Base-by-base conservation (phyloP, 352 stramenopile species). In the Phytopythium cucurbitacearum region DNA sequence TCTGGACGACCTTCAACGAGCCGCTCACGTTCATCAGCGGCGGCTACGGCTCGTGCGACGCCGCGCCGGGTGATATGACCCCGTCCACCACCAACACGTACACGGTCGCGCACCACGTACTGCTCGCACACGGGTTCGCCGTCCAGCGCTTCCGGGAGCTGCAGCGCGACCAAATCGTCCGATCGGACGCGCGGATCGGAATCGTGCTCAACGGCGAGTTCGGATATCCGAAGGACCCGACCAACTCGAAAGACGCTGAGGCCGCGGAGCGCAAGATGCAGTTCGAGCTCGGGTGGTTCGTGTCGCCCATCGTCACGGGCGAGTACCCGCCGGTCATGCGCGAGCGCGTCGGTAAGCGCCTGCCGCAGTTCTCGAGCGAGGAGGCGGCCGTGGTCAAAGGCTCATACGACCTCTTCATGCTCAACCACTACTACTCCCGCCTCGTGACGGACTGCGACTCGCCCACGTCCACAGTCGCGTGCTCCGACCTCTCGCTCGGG, bases 1-100 rank as follows among this genome's bases (percentile, higher is more conserved):
- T 84, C 53, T 99, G 95, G 95, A 86, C 97, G 11, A 98, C 95
- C 3, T 91, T 99, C 54, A 98, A 98, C 59, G 96, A 99, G 67
- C 76, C 91, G 11, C 93, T 87, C 73, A 92, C 76, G 7, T 86
- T 97, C 38, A 78, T 81, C 15, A 85, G 87, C 21, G 65, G 85
- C 35, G 94, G 84, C 15, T 98, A 98, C 64, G 80, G 84, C 48
- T 85, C 76, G 42, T 89, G 87, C 46, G 53, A 65, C 39, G 64
- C 64, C 16, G 73, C 71, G 28, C 67, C 71, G 0, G 68, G 64
- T 0, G 53, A 69, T 5, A 59, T 63, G 35, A 34, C 77, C 13
- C 40, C 49, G 33, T 83, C 67, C 0, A 56, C 60, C 5, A 80
- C 62, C 3, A 73, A 79, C 54, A 63, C 62, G 32, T 89, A 89